Percentiles rank a stretch among this genome's conserved stretches.
phyloP scores from a whole-genome alignment of 75 land plant genomes.

The Cryptomeria japonica region DNA sequence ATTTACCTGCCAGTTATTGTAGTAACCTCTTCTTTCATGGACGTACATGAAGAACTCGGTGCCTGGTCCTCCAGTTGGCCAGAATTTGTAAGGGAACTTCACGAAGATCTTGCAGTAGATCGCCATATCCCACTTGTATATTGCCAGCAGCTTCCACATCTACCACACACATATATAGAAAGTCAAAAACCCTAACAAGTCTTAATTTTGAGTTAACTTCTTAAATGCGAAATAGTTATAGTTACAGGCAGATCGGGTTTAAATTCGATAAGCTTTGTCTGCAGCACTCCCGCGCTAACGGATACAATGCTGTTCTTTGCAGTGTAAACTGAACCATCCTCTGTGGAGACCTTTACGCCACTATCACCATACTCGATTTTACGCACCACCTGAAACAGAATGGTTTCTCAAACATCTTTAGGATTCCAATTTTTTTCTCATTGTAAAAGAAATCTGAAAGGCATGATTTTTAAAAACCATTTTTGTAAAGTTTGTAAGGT shows the following conservation, averaged over 20 bases:
- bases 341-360: conserved; percentile 42
- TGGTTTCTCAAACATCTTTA: no score
- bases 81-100: conserved; percentile 26
- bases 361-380: conserved; percentile 19
- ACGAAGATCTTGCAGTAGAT: background rate
- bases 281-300: conserved; percentile 61
- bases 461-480: no score
- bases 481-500: no score
- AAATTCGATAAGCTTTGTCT: conserved; percentile 52
- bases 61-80: conserved; percentile 50
- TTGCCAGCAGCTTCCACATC: conserved; percentile 53
- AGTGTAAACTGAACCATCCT: no score
- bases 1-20: no score
- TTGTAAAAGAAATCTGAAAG: no score
- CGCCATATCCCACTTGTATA: conserved; percentile 58
- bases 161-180: background rate
- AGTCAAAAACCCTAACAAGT: background rate
- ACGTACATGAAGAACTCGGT: conserved; percentile 59
- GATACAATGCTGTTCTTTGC: conserved; percentile 54
- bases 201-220: background rate
- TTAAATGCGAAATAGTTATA: background rate
- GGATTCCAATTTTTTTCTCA: no score
- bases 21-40: no score
- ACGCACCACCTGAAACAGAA: conserved; percentile 40
- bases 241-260: conserved; percentile 56